These are phyloP conservation scores for Rhodocollybia butyracea DNA, from an alignment of 768 basidiomycete genomes.

Conservation along the genomic window DNA sequence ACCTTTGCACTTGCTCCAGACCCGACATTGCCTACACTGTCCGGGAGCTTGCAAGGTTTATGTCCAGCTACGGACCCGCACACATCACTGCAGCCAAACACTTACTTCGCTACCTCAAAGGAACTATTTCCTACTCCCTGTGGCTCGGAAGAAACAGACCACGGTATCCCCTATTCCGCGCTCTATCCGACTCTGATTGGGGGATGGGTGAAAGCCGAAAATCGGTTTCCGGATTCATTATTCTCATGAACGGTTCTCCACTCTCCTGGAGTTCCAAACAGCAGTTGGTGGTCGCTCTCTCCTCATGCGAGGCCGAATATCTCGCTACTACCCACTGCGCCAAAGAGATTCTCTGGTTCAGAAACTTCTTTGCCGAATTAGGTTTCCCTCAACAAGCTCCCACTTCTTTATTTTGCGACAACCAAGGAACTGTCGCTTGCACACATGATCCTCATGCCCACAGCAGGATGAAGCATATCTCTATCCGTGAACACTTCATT, in stretches of 20 bases:
- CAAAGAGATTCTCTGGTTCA: no score
- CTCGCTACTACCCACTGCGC: no score
- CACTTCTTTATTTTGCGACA: background rate
- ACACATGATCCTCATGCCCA: background rate
- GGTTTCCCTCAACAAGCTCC: background rate
- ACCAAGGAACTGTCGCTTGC: background rate
- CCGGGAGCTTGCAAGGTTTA: background rate
- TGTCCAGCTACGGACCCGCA: background rate
- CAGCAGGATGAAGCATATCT: no score
- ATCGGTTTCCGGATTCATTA: background rate
- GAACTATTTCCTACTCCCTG: background rate
- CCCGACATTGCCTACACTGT: no score
- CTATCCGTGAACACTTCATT: background rate
- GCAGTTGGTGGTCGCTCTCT: no score
- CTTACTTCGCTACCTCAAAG: slow-evolving; percentile 11
- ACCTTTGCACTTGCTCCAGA: no score
- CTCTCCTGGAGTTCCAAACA: no score
- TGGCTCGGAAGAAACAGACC: background rate
- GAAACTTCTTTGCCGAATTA: background rate
- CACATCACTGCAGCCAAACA: slow-evolving; percentile 3
- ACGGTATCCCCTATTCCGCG: slow-evolving; percentile 3
- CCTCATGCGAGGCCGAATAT: no score
- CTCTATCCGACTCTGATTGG: slow-evolving; percentile 14
- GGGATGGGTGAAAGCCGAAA: background rate
- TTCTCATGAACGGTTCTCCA: no score